phyloP scores from a whole-genome alignment of 345 rosid genomes.

The Odontarrhena argentea region DNA sequence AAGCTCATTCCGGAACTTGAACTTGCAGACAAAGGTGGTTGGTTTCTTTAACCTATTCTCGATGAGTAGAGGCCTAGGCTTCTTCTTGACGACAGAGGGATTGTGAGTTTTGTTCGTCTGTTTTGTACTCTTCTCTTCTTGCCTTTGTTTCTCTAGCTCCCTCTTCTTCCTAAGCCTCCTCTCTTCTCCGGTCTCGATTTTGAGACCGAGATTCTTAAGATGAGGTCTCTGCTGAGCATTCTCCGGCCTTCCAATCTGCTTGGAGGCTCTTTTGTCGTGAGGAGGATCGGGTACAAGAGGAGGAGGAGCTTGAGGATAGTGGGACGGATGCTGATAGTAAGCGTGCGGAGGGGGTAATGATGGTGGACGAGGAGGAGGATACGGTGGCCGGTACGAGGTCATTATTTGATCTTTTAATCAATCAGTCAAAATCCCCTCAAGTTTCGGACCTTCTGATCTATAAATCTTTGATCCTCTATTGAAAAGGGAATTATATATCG shows the following conservation, averaged over 20 bases:
- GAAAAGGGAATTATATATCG: too few species aligned
- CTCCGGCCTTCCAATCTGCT: slow-evolving; percentile 51
- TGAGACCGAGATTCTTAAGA: slow-evolving; percentile 55
- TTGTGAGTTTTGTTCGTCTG: slow-evolving; percentile 40
- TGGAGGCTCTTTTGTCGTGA: slow-evolving; percentile 36
- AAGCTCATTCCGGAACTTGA: slow-evolving; percentile 98
- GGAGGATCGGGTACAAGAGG: slow-evolving; percentile 64
- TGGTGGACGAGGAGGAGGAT: slow-evolving; percentile 67
- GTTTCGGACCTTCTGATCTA: too few species aligned
- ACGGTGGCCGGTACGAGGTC: slow-evolving; percentile 58
- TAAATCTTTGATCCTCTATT: too few species aligned
- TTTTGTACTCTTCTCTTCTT: slow-evolving; percentile 54
- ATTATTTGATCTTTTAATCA: too few species aligned
- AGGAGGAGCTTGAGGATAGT: slow-evolving; percentile 49
- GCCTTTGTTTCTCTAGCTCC: slow-evolving; percentile 82
- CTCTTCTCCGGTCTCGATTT: slow-evolving; percentile 90
- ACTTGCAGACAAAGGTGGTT: slow-evolving; percentile 95
- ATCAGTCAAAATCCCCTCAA: too few species aligned
- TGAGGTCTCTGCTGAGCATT: slow-evolving; percentile 56
- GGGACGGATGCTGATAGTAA: slow-evolving; percentile 58
- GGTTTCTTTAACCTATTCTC: slow-evolving; percentile 98
- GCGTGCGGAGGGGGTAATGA: slow-evolving; percentile 61
- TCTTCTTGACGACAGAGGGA: slow-evolving; percentile 61
- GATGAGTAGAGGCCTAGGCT: slow-evolving; percentile 65
- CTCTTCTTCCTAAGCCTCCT: slow-evolving; percentile 88